phyloP scores from a whole-genome alignment of 208 protist genomes.

The Naegleria gruberi region DNA sequence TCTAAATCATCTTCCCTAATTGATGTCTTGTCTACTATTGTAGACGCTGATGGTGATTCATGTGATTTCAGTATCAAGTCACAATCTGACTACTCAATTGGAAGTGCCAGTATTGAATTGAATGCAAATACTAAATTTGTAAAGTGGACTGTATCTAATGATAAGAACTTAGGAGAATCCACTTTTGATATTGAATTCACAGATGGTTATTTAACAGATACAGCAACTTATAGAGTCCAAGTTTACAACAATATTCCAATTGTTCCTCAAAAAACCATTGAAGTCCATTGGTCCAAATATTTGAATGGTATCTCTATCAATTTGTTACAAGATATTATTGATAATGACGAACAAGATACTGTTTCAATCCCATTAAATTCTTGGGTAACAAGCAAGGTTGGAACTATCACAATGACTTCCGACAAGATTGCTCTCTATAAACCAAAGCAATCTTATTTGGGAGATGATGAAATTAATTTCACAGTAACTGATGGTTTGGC shows the following conservation, averaged over 20 bases:
- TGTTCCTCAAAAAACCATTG: too few species aligned
- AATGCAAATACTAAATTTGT: background rate
- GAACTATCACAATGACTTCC: background rate
- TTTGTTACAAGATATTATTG: background rate
- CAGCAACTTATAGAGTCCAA: background rate
- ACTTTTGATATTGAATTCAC: background rate
- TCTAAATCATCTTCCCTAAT: background rate
- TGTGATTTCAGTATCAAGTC: background rate
- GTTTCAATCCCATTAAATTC: background rate
- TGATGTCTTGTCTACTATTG: background rate
- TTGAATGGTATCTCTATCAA: background rate
- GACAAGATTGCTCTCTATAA: background rate
- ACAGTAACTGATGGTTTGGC: background rate
- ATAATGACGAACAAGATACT: background rate
- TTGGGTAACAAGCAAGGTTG: background rate
- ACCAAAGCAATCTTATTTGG: background rate
- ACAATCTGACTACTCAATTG: background rate
- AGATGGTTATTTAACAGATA: background rate
- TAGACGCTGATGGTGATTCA: background rate
- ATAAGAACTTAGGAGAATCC: background rate
- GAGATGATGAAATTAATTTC: background rate
- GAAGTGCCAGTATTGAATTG: background rate
- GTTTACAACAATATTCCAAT: background rate
- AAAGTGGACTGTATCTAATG: background rate
- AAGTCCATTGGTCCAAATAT: background rate